Evolutionary conservation across 352 stramenopile genomes (phyloP).

Genomic region (Pilasporangium apinafurcum): DNA sequence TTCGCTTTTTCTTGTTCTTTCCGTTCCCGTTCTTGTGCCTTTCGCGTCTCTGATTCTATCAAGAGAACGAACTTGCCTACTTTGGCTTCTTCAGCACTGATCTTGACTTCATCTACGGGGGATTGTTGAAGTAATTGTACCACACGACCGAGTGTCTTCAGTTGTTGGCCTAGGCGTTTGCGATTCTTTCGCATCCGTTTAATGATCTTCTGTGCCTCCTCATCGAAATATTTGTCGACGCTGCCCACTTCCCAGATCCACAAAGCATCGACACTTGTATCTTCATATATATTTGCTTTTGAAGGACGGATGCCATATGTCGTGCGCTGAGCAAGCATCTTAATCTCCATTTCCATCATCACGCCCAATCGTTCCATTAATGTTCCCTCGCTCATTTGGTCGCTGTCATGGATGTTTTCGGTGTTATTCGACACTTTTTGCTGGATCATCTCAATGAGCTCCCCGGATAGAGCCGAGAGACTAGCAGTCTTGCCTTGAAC

Average conservation of each 20-base stretch:
- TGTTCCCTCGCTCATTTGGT: slow-evolving; percentile 3
- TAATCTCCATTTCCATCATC: slow-evolving; percentile 82
- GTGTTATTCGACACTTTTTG: slow-evolving; percentile 1
- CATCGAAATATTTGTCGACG: slow-evolving; percentile 60
- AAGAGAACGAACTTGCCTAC: slow-evolving; percentile 64
- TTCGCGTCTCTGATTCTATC: slow-evolving; percentile 59
- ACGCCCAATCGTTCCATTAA: slow-evolving; percentile 15
- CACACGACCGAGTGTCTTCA: slow-evolving; percentile 63
- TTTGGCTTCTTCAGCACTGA: slow-evolving; percentile 78
- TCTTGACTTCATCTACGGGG: slow-evolving; percentile 68
- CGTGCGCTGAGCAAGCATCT: slow-evolving; percentile 77
- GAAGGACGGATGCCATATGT: slow-evolving; percentile 55
- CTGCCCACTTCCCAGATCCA: slow-evolving; percentile 84
- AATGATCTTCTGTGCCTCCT: slow-evolving; percentile 66
- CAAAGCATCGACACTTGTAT: slow-evolving; percentile 63
- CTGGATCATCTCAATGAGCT: slow-evolving; percentile 25
- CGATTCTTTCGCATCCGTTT: slow-evolving; percentile 78
- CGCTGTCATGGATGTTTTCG: slow-evolving; percentile 2
- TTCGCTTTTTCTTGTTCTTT: slow-evolving; percentile 61
- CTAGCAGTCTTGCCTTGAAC: slow-evolving; percentile 30
- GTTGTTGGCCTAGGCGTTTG: slow-evolving; percentile 60
- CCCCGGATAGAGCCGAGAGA: slow-evolving; percentile 28
- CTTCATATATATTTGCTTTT: slow-evolving; percentile 78
- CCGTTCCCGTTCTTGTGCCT: slow-evolving; percentile 36
- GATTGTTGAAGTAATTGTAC: slow-evolving; percentile 61